Evolutionary conservation across 2,329 filamentous ascomycete species (phyloP).

Genomic region (Hypoxylon sp.): DNA sequence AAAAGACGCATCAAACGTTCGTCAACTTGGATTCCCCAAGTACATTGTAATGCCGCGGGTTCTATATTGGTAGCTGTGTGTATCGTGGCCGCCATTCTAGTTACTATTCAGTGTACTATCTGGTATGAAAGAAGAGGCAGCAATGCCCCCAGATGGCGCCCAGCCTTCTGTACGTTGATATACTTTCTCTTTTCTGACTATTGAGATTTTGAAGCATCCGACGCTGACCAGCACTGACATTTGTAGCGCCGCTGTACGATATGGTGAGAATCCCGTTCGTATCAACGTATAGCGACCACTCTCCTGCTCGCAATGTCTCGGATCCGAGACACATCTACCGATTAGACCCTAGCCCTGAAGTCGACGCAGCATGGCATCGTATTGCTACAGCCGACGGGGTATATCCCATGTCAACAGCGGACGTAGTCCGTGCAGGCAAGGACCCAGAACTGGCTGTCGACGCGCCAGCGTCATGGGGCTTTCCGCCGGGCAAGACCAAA

Average conservation of each 20-base stretch:
- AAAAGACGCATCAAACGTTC: background rate
- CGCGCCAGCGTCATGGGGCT: slow-evolving; percentile 12
- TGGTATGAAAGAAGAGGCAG: slow-evolving; percentile 17
- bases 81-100: slow-evolving; percentile 4
- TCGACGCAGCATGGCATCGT: slow-evolving; percentile 12
- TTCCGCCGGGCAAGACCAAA: slow-evolving; percentile 10
- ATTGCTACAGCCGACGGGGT: slow-evolving; percentile 17
- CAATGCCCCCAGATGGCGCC: slow-evolving; percentile 12
- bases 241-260: slow-evolving; percentile 14
- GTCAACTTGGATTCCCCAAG: slow-evolving; percentile 2
- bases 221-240: background rate
- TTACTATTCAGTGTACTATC: slow-evolving; percentile 16
- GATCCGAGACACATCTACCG: slow-evolving; percentile 17
- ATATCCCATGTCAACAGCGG: slow-evolving; percentile 14
- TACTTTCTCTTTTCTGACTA: background rate
- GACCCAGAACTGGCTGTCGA: slow-evolving; percentile 10
- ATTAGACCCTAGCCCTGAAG: slow-evolving; percentile 11
- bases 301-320: slow-evolving; percentile 8
- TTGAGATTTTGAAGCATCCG: background rate
- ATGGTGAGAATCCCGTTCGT: slow-evolving; percentile 7
- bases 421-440: slow-evolving; percentile 12
- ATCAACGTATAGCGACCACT: slow-evolving; percentile 12
- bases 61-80: background rate
- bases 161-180: slow-evolving; percentile 12
- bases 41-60: slow-evolving; percentile 3